Evolutionary conservation across 345 rosid genomes (phyloP).

Genomic region (Excoecaria agallocha): DNA sequence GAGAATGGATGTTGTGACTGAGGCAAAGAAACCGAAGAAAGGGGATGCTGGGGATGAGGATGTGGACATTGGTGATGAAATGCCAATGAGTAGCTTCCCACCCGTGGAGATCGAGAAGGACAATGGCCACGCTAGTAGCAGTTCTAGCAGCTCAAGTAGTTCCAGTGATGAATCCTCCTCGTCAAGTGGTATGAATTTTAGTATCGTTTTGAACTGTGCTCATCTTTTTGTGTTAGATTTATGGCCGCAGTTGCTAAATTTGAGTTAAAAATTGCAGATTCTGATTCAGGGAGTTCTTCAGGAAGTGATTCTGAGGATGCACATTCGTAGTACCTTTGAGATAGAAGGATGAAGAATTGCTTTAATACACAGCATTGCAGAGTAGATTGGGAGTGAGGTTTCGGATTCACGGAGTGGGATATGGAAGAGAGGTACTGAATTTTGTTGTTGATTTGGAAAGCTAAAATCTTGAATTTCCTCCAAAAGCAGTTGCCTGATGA

Average conservation of each 20-base stretch:
- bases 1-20: constrained; percentile 44
- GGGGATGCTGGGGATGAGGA: constrained; percentile 81
- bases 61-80: constrained; percentile 88
- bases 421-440: constrained; percentile 19
- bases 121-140: constrained; percentile 43
- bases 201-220: not conserved
- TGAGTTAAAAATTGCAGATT: constrained; percentile 23
- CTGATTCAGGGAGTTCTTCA: constrained; percentile 39
- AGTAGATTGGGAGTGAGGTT: not conserved
- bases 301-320: constrained; percentile 41
- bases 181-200: constrained; percentile 51
- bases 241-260: not conserved
- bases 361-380: not conserved
- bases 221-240: not conserved
- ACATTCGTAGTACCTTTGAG: constrained; percentile 18
- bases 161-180: constrained; percentile 58
- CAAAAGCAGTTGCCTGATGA: not conserved
- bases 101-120: constrained; percentile 87
- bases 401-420: not conserved
- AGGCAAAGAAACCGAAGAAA: constrained; percentile 58
- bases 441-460: not conserved
- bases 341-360: constrained; percentile 2
- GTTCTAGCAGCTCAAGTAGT: constrained; percentile 54
- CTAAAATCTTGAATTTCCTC: not conserved
- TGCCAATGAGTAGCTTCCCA: constrained; percentile 70